A percentile compares a stretch with the other conserved stretches of the same genome.
Evolutionary conservation across 75 land plant species (phyloP).

Genomic region (Selaginella moellendorffii): DNA sequence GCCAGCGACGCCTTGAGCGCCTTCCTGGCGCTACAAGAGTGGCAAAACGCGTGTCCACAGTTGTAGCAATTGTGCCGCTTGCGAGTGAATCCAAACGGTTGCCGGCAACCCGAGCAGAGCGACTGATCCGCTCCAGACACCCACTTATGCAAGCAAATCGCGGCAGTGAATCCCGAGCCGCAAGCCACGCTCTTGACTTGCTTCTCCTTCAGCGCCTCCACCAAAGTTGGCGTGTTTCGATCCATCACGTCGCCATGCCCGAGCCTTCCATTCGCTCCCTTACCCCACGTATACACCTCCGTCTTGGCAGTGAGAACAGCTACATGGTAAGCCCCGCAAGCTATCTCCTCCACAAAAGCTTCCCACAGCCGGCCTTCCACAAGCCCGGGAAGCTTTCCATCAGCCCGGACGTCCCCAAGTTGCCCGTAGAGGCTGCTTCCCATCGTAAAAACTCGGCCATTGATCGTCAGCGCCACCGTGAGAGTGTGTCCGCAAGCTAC

Average conservation of each 20-base stretch:
- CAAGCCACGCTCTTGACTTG: constrained; percentile 77
- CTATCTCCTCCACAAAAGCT: constrained; percentile 63
- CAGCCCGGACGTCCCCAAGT: constrained; percentile 53
- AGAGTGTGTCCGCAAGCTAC: constrained; percentile 75
- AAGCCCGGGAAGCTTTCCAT: constrained; percentile 50
- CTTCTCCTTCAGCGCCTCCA: constrained; percentile 73
- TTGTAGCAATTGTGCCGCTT: constrained; percentile 90
- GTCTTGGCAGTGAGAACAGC: constrained; percentile 66
- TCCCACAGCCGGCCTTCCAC: constrained; percentile 50
- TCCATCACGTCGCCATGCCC: constrained; percentile 75
- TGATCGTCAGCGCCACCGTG: constrained; percentile 55
- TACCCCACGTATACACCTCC: constrained; percentile 92
- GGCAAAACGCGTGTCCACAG: constrained; percentile 87
- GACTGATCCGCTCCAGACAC: constrained; percentile 73
- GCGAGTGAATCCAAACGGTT: constrained; percentile 66
- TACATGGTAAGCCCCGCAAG: constrained; percentile 76
- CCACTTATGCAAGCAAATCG: constrained; percentile 92
- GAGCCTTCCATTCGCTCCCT: constrained; percentile 72
- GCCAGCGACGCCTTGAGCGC: constrained; percentile 66
- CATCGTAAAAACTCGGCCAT: constrained; percentile 78
- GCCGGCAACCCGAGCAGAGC: constrained; percentile 64
- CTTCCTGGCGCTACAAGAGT: constrained; percentile 68
- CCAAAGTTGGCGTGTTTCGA: constrained; percentile 46
- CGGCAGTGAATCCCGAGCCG: constrained; percentile 66
- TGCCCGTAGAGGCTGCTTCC: constrained; percentile 76